phyloP scores from a whole-genome alignment of 306 rosid genomes.

The Castanospermum australe region DNA sequence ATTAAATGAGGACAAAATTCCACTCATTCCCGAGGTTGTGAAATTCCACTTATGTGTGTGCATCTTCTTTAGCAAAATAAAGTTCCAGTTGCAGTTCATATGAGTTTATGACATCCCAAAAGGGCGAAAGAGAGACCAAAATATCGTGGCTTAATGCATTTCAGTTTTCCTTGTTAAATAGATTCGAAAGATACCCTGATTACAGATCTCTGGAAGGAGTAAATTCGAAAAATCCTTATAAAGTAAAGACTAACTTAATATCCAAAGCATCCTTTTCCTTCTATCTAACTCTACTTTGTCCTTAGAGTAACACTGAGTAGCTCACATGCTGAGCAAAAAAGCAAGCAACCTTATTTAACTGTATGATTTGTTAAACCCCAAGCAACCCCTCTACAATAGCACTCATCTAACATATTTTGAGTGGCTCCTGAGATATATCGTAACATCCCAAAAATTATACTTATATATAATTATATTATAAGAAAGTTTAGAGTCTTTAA shows the following conservation, averaged over 20 bases:
- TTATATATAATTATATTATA: too few species aligned
- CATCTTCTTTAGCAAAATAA: conserved; percentile 48
- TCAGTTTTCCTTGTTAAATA: background rate
- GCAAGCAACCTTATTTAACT: conserved; percentile 49
- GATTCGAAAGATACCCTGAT: background rate
- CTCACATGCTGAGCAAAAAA: conserved; percentile 4
- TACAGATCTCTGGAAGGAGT: background rate
- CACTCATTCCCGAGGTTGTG: conserved; percentile 55
- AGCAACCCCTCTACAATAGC: conserved; percentile 37
- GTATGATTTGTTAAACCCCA: conserved; percentile 42
- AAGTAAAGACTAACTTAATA: background rate
- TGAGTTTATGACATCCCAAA: background rate
- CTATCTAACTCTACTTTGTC: background rate
- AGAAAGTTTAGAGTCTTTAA: too few species aligned
- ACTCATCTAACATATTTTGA: conserved; percentile 9
- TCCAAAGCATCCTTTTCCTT: background rate
- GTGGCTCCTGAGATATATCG: conserved; percentile 20
- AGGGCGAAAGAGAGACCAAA: background rate
- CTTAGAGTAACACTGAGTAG: background rate
- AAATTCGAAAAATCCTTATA: background rate
- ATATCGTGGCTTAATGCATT: background rate
- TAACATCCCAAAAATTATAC: too few species aligned
- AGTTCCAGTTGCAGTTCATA: conserved; percentile 49
- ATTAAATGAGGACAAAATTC: too few species aligned
- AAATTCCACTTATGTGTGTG: conserved; percentile 19